Base-by-base conservation (phyloP, 2,329 filamentous ascomycete species). In the Trichoderma sp. region DNA sequence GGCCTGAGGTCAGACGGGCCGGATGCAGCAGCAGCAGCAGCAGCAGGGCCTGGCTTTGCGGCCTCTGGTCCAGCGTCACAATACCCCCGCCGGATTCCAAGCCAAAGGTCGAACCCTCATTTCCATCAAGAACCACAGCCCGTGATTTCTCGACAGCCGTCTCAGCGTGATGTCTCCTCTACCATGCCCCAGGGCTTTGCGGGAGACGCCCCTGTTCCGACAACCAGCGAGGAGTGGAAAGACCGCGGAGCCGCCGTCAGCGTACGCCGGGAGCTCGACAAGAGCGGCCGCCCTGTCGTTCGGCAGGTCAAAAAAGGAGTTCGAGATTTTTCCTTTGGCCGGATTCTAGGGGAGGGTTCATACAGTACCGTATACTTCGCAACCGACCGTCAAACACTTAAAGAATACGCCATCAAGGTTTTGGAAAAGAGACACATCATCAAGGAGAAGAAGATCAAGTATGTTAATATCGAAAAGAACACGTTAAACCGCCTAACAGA, bases 371-470 rank as follows among this genome's bases (percentile, higher is more conserved):
- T 99, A 47, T 89, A 96, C 72, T 89, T 96, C 64, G 96, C 94
- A 47, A 97, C 94, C 4, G 96, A 99, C 80, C 90, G 95, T 71
- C 93, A 97, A 79, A 97, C 93, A 1, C 83, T 96, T 69, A 97
- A 97, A 76, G 95, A 99, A 79, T 98, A 98, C 77, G 96, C 96
- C 31, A 94, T 99, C 82, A 99, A 99, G 80, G 95, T 99, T 19
- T 87, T 99, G 58, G 96, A 99, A 81, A 99, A 99, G 82, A 89
- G 94, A 76, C 96, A 99, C 80, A 99, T 99, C 77, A 99, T 99
- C 85, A 99, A 98, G 81, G 96, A 99, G 82, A 98, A 97, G 81
- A 99, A 99, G 86, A 97, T 99, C 77, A 99, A 99, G 85, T 99
- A 99, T 77, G 96, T 99, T 81, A 99, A 98, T 81, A 99, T 99